Base-by-base conservation (phyloP, 305 asterid species). In the Fraxinus angustifolia region DNA sequence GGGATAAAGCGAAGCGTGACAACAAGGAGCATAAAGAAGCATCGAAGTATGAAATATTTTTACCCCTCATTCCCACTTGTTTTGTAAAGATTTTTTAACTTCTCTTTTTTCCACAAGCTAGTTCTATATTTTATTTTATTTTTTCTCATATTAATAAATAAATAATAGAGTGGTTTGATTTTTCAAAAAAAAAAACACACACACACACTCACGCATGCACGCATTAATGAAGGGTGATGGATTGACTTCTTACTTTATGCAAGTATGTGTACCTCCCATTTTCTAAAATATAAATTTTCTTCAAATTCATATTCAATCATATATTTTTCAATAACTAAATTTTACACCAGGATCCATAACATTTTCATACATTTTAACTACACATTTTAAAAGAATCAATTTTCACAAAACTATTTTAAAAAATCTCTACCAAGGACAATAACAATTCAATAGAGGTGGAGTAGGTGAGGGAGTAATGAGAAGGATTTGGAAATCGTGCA, bases 401-500 rank as follows among this genome's bases (percentile, higher is more conserved):
- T 50, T 50, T 50, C 62, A n/a, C 62, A 50, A n/a, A 50, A 3
- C 17, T 50, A 16, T 4, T 50, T 50, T 4, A 12, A 12, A 45
- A 45, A 45, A 45, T 45, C 17, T 45, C 56, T 12, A 45, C 56
- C 62, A 50, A 50, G 60, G 23, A 50, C 8, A n/a, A 50, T 16
- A 4, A 17, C 53, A 81, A 82, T 28, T 35, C 26, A 35, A 6
- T 28, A 80, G 90, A 83, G 87, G 89, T 82, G 87, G 81, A 83
- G 91, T 90, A 72, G 93, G 87, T 87, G 90, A 78, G 75, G 71
- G 56, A 71, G 80, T 82, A 84, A 85, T 85, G 88, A 83, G 58
- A 80, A 53, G 72, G 77, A 79, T 78, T 80, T 82, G 72, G 76
- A 60, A 67, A 48, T 78, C 79, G 45, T 11, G 74, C 38, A 68